Evolutionary conservation across 2,329 filamentous ascomycete species (phyloP).

Genomic region (Tricladium varicosporioides): DNA sequence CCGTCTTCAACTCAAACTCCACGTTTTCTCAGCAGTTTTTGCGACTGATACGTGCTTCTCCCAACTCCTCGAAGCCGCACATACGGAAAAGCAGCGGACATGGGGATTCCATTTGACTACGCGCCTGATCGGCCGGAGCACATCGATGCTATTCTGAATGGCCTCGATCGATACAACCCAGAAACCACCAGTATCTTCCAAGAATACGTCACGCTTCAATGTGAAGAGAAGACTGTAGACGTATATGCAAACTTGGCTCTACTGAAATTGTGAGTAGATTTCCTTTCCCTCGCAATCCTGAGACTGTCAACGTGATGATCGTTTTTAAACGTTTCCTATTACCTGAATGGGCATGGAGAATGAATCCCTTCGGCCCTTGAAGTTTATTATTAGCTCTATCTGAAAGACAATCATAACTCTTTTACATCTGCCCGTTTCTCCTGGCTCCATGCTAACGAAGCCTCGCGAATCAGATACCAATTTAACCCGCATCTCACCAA

Average conservation of each 20-base stretch:
- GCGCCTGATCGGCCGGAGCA: conserved; percentile 88
- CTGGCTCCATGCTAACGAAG: conserved; percentile 12
- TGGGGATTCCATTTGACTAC: conserved; percentile 67
- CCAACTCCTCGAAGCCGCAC: conserved; percentile 1
- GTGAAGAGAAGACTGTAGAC: conserved; percentile 83
- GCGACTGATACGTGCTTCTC: not conserved
- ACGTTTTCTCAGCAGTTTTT: conserved; percentile 6
- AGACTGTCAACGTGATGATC: conserved; percentile 63
- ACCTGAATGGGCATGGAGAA: conserved; percentile 68
- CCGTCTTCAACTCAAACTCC: conserved; percentile 15
- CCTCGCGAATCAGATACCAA: conserved; percentile 71
- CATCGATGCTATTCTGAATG: conserved; percentile 91
- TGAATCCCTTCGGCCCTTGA: conserved; percentile 62
- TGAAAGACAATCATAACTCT: conserved; percentile 47
- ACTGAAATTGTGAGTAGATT: conserved; percentile 83
- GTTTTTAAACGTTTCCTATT: conserved; percentile 95
- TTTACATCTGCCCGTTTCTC: not conserved
- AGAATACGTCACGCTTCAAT: conserved; percentile 91
- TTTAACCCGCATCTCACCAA: conserved; percentile 98
- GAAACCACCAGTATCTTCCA: conserved; percentile 93
- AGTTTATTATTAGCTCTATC: conserved; percentile 74
- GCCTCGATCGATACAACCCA: conserved; percentile 97
- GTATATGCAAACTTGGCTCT: conserved; percentile 90
- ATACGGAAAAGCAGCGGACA: conserved; percentile 14
- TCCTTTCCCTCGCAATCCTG: conserved; percentile 12